These are phyloP conservation scores for Ogataea methanolica DNA, from an alignment of 805 yeast species.

Conservation along the genomic window DNA sequence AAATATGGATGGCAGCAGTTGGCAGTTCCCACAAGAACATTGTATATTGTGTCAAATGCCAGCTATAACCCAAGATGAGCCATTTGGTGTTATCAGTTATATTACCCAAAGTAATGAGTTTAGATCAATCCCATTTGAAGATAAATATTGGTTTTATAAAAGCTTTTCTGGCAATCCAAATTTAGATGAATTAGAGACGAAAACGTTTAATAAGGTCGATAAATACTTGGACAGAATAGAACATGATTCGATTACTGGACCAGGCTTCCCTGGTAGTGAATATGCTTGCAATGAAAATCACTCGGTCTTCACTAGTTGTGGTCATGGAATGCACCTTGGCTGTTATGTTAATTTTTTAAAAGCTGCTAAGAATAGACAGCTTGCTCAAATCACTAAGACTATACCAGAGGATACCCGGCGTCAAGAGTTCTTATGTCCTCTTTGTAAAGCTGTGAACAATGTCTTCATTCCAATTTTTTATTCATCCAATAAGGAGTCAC, in stretches of 20 bases:
- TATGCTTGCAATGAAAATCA: slow-evolving; percentile 35
- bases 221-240: slow-evolving; percentile 34
- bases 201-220: slow-evolving; percentile 27
- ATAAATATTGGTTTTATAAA: slow-evolving; percentile 60
- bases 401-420: slow-evolving; percentile 69
- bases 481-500: slow-evolving; percentile 36
- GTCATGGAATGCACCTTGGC: slow-evolving; percentile 86
- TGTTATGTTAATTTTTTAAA: slow-evolving; percentile 66
- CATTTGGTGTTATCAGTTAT: slow-evolving; percentile 72
- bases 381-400: slow-evolving; percentile 74
- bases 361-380: slow-evolving; percentile 47
- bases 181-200: slow-evolving; percentile 22
- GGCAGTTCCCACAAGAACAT: slow-evolving; percentile 70
- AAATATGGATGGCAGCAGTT: slow-evolving; percentile 35
- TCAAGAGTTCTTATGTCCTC: slow-evolving; percentile 80
- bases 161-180: slow-evolving; percentile 53
- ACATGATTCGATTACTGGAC: slow-evolving; percentile 51
- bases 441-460: slow-evolving; percentile 84
- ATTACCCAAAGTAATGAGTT: slow-evolving; percentile 55
- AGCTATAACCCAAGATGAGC: slow-evolving; percentile 48
- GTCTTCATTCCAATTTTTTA: slow-evolving; percentile 75
- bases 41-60: slow-evolving; percentile 84
- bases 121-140: slow-evolving; percentile 59
- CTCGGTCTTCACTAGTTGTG: slow-evolving; percentile 69
- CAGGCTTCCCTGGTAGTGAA: slow-evolving; percentile 53